Conservation (phyloP, 345 rosid species). For the Citrus unshiu region DNA sequence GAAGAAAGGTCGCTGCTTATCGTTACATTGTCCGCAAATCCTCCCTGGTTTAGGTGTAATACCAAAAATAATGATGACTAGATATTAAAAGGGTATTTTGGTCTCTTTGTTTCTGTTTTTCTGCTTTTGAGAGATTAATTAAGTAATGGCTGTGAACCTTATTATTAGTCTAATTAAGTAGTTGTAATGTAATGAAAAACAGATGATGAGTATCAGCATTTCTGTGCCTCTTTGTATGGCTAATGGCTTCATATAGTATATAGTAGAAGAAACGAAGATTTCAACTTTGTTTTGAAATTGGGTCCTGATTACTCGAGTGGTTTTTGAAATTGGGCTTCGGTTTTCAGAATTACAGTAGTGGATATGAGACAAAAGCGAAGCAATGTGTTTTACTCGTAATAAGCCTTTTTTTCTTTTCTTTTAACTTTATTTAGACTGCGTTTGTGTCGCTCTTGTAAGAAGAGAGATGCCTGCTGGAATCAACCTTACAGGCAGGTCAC, state of each 20-base stretch:
- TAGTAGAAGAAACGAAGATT: neutral
- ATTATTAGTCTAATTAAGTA: slow-evolving; percentile 1
- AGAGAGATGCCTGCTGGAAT: neutral
- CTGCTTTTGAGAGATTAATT: neutral
- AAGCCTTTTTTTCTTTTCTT: neutral
- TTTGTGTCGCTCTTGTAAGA: neutral
- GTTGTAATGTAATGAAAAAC: slow-evolving; percentile 22
- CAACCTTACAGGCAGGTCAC: neutral
- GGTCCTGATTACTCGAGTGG: neutral
- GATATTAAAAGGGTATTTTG: slow-evolving; percentile 13
- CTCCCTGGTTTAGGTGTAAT: slow-evolving; percentile 12
- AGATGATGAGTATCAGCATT: slow-evolving; percentile 1
- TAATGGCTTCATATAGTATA: neutral
- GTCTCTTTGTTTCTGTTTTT: neutral
- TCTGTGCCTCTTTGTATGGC: neutral
- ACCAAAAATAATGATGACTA: neutral
- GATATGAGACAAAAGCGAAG: neutral
- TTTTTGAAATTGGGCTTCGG: too few species aligned
- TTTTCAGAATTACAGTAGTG: too few species aligned
- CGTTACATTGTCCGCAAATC: slow-evolving; percentile 86
- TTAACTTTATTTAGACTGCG: neutral
- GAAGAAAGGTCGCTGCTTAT: slow-evolving; percentile 89
- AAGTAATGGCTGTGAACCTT: slow-evolving; percentile 17
- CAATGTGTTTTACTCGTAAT: neutral
- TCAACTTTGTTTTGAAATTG: neutral